Evolutionary conservation across 129 eudicot genomes (phyloP).

Genomic region (Escallonia herrerae): DNA sequence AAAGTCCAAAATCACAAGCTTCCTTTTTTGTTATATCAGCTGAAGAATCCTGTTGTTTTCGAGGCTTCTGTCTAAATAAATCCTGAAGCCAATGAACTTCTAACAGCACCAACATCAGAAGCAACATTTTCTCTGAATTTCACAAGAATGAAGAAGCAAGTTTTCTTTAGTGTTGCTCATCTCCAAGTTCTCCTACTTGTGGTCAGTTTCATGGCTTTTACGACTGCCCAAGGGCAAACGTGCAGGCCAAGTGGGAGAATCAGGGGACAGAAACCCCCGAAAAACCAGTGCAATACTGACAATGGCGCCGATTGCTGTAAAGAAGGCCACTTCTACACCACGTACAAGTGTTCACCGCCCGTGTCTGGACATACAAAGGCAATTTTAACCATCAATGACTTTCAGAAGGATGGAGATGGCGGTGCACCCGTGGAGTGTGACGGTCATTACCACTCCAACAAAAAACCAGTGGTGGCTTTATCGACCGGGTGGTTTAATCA

Average conservation of each 20-base stretch:
- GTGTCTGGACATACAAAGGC: neutral
- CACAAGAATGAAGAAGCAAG: slow-evolving; percentile 3
- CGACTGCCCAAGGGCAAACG: too few relatives aligned
- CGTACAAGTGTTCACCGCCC: neutral
- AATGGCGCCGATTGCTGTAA: too few relatives aligned
- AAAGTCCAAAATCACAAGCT: neutral
- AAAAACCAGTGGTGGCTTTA: neutral
- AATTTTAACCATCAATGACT: neutral
- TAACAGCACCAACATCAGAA: neutral
- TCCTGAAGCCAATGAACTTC: too few relatives aligned
- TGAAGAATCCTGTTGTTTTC: neutral
- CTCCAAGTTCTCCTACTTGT: neutral
- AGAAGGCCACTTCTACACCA: too few relatives aligned
- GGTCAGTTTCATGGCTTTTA: too few relatives aligned
- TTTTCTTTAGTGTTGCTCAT: neutral
- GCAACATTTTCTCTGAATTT: neutral
- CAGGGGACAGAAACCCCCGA: too few relatives aligned
- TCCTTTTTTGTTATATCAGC: neutral
- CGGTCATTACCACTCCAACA: neutral
- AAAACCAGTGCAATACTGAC: too few relatives aligned
- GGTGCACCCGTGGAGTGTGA: neutral
- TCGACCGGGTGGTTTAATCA: neutral
- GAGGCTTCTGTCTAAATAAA: neutral
- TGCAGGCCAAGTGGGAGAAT: too few relatives aligned
- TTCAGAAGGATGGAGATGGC: neutral